Evolutionary conservation across 768 basidiomycete species (phyloP).

Genomic region (Pholiota molesta): DNA sequence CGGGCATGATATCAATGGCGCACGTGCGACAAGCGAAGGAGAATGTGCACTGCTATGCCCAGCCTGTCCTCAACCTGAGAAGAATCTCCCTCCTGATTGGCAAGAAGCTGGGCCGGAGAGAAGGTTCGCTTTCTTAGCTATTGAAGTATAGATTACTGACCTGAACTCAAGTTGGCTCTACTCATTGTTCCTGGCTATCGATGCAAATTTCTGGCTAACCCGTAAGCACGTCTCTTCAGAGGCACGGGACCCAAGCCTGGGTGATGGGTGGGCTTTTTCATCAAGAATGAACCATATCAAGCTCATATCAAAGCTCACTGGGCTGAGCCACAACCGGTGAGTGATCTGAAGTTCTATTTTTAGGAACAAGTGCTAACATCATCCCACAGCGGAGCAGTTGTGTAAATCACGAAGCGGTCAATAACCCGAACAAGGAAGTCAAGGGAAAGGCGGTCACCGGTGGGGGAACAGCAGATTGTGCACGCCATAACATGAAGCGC

Average conservation of each 20-base stretch:
- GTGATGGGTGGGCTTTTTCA: conserved; percentile 33
- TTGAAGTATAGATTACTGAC: neutral
- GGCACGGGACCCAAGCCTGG: conserved; percentile 28
- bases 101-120: conserved; percentile 1
- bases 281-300: conserved; percentile 27
- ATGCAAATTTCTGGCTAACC: conserved; percentile 33
- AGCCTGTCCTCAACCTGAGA: conserved; percentile 25
- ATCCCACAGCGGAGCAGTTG: conserved; percentile 19
- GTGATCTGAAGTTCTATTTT: conserved; percentile 3
- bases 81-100: conserved; percentile 24
- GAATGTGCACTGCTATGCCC: conserved; percentile 26
- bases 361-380: too few relatives aligned
- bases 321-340: conserved; percentile 24
- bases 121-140: conserved; percentile 2
- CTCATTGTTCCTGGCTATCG: conserved; percentile 24
- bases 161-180: conserved; percentile 22
- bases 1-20: conserved; percentile 17
- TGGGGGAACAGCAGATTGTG: conserved; percentile 25
- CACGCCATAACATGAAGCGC: conserved; percentile 28
- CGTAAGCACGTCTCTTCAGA: conserved; percentile 28
- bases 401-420: conserved; percentile 18
- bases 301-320: conserved; percentile 24
- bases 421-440: conserved; percentile 15
- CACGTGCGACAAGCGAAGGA: conserved; percentile 16
- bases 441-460: conserved; percentile 26